phyloP scores from a whole-genome alignment of 768 basidiomycete genomes.

The Tylopilus balloui region DNA sequence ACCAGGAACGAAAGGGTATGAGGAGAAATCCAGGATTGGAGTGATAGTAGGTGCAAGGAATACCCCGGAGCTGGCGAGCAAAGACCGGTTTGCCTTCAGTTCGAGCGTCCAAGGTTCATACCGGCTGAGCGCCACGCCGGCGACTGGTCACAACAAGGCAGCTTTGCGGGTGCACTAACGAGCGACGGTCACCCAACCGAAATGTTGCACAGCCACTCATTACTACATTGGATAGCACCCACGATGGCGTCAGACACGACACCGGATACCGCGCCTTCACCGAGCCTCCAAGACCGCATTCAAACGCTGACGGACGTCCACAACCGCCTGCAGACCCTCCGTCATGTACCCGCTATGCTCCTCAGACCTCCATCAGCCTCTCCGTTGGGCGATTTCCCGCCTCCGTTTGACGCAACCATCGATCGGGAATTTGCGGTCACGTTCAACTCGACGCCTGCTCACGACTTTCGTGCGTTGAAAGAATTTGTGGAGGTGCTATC shows the following conservation, averaged over 20 bases:
- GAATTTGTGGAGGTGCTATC: conserved; percentile 45
- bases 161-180: neutral
- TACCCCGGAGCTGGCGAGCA: too few species aligned
- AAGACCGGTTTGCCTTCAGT: too few species aligned
- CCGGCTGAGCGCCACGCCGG: conserved; percentile 12
- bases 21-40: conserved; percentile 8
- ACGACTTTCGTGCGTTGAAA: conserved; percentile 45
- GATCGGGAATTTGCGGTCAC: conserved; percentile 28
- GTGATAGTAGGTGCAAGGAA: too few species aligned
- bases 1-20: conserved; percentile 4
- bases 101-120: neutral
- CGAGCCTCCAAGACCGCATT: conserved; percentile 41
- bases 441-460: conserved; percentile 26
- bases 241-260: conserved; percentile 6
- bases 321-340: conserved; percentile 39
- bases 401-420: conserved; percentile 25
- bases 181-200: neutral
- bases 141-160: neutral
- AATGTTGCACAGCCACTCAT: conserved; percentile 20
- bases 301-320: conserved; percentile 45
- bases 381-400: conserved; percentile 20
- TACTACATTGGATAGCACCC: too few species aligned
- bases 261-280: neutral
- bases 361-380: conserved; percentile 36
- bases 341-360: conserved; percentile 44